Percentiles rank a stretch among this genome's conserved stretches.
phyloP scores from a whole-genome alignment of 345 rosid species.

The Boechera divaricarpa region DNA sequence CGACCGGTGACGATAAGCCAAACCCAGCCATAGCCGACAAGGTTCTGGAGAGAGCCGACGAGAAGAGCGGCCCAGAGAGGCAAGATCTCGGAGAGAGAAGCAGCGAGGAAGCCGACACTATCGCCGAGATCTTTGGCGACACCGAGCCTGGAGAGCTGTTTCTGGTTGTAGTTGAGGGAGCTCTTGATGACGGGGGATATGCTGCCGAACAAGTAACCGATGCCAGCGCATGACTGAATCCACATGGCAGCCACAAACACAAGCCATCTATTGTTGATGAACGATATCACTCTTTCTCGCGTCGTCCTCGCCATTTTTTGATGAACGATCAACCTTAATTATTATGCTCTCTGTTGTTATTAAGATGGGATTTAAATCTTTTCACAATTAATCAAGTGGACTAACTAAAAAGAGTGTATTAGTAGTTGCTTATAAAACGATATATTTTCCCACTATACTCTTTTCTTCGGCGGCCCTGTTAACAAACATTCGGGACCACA shows the following conservation, averaged over 20 bases:
- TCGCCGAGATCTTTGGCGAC: slow-evolving; percentile 97
- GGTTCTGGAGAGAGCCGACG: slow-evolving; percentile 80
- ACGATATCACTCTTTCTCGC: slow-evolving; percentile 51
- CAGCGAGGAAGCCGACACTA: slow-evolving; percentile 88
- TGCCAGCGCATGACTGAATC: slow-evolving; percentile 90
- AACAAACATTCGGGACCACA: no score
- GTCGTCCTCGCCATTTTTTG: slow-evolving; percentile 41
- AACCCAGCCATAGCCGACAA: slow-evolving; percentile 89
- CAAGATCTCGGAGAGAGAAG: slow-evolving; percentile 71
- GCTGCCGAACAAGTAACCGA: slow-evolving; percentile 89
- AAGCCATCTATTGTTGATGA: slow-evolving; percentile 79
- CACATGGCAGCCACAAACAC: slow-evolving; percentile 96
- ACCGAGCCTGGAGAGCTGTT: slow-evolving; percentile 75
- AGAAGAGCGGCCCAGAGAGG: slow-evolving; percentile 90
- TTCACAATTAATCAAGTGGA: no score
- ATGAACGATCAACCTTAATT: background rate
- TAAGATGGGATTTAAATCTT: no score
- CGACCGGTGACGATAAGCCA: slow-evolving; percentile 82
- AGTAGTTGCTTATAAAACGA: no score
- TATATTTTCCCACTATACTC: no score
- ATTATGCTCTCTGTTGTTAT: no score
- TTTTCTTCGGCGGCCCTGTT: no score
- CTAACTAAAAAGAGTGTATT: no score
- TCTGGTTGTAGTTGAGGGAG: slow-evolving; percentile 79
- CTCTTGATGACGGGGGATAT: slow-evolving; percentile 89